Base-by-base conservation (phyloP, 306 rosid genomes). In the Quercus bicolor region DNA sequence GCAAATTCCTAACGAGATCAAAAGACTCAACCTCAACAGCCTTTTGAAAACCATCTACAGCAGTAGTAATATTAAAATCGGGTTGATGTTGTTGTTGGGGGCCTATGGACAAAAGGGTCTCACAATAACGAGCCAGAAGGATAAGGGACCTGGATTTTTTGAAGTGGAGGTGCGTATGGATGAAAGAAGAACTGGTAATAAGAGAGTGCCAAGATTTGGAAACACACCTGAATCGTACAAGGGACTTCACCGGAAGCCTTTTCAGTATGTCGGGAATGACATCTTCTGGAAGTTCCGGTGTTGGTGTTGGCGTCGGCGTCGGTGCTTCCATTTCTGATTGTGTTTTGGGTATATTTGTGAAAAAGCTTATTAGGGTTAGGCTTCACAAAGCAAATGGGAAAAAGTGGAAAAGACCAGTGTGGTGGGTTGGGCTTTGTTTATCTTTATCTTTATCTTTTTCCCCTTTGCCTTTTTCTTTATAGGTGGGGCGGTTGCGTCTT, bases 51-150 rank as follows among this genome's bases (percentile, higher is more conserved):
- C 73, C 88, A 29, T 54, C 45, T 8, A 40, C 45, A 8, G 12
- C 2, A 37, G 45, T 0, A 37, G 34, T 23, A 34, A 0, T 19
- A 13, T 43, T 21, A 70, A 8, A 5, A 53, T 16, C 23, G 40
- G 74, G 26, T 31, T 5, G 54, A 23, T 5, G 66, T 5, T 3
- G 18, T 12, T 74, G 56, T 4, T 71, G 79, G 0, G 83, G 82
- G 71, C 78, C 79, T 14, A 84, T 6, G 31, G 86, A 74, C 55
- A 85, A 33, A 19, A 80, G 80, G 73, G 88, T 52, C 0, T 75
- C 82, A 56, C 81, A 82, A 43, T 84, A 85, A 45, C 88, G 86
- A 14, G 90, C 73, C n/a, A 87, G 70, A 21, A 87, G 40, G 23
- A 87, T 53, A 1, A 73, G 62, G 8, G 87, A 65, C 55, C 77